Evolutionary conservation across 2,329 filamentous ascomycete genomes (phyloP).

Genomic region (Catunica adiposa): DNA sequence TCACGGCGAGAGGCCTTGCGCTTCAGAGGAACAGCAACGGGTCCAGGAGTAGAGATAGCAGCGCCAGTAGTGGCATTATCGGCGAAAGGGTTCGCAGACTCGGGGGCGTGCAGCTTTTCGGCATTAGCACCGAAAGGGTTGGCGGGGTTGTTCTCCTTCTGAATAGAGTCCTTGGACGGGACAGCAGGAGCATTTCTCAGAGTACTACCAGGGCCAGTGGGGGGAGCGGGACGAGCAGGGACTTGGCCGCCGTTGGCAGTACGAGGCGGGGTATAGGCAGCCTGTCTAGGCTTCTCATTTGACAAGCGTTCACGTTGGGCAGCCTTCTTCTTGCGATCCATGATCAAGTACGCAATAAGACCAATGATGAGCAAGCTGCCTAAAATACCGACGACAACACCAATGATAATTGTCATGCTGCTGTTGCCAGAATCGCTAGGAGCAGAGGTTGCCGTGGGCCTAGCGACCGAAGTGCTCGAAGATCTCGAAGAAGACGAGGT

Average conservation of each 20-base stretch:
- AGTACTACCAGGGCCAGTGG: conserved; percentile 11
- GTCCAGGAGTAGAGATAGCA: conserved; percentile 16
- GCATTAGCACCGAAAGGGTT: conserved; percentile 57
- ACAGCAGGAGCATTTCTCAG: conserved; percentile 7
- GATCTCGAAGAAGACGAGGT: conserved; percentile 16
- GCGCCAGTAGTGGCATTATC: conserved; percentile 27
- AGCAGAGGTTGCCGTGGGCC: conserved; percentile 8
- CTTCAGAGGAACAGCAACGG: conserved; percentile 27
- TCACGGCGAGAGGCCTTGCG: conserved; percentile 42
- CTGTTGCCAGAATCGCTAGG: conserved; percentile 17
- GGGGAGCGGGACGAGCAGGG: conserved; percentile 11
- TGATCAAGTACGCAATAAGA: conserved; percentile 52
- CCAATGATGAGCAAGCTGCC: conserved; percentile 49
- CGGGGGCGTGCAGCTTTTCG: conserved; percentile 22
- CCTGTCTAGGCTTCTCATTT: conserved; percentile 12
- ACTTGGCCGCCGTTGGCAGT: conserved; percentile 5
- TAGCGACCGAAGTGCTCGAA: conserved; percentile 15
- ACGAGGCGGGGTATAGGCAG: neutral
- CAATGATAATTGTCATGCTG: conserved; percentile 45
- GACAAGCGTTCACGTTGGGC: conserved; percentile 29
- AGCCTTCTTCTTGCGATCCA: conserved; percentile 55
- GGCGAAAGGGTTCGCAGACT: conserved; percentile 44
- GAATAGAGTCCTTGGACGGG: conserved; percentile 9
- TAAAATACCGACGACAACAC: conserved; percentile 69
- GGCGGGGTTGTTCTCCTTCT: conserved; percentile 31